A percentile compares a stretch with the other conserved stretches of the same genome.
Evolutionary conservation across 176 grass and related monocot genomes (phyloP).

Genomic region (Avena sativa): DNA sequence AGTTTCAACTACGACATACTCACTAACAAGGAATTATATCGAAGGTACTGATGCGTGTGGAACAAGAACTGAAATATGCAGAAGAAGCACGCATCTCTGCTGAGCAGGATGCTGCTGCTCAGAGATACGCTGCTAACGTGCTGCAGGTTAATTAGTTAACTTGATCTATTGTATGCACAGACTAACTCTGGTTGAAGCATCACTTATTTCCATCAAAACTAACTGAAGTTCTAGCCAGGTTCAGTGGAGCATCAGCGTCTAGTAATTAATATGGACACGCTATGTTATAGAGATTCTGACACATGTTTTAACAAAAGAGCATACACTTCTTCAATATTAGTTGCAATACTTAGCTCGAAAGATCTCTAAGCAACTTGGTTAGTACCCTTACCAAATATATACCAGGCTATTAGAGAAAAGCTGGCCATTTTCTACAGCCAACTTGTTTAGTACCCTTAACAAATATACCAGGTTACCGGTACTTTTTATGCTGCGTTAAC

Average conservation of each 20-base stretch:
- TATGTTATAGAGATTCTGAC: neutral
- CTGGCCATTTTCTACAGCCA: slow-evolving; percentile 8
- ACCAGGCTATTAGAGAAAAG: slow-evolving; percentile 3
- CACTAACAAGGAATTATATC: slow-evolving; percentile 41
- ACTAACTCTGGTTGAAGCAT: slow-evolving; percentile 20
- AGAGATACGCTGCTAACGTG: slow-evolving; percentile 84
- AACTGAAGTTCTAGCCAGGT: slow-evolving; percentile 12
- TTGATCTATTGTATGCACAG: slow-evolving; percentile 30
- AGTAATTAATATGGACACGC: neutral
- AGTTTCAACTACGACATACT: slow-evolving; percentile 19
- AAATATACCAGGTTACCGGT: neutral
- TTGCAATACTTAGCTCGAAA: neutral
- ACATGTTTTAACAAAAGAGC: neutral
- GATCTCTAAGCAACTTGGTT: slow-evolving; percentile 4
- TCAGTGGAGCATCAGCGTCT: slow-evolving; percentile 2
- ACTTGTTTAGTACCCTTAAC: slow-evolving; percentile 15
- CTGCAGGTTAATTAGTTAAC: slow-evolving; percentile 74
- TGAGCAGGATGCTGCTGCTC: slow-evolving; percentile 94
- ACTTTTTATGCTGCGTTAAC: slow-evolving; percentile 3
- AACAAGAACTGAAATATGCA: slow-evolving; percentile 97
- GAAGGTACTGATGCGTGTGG: slow-evolving; percentile 93
- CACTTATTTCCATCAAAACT: slow-evolving; percentile 31
- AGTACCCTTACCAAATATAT: slow-evolving; percentile 6
- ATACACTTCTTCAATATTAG: slow-evolving; percentile 13
- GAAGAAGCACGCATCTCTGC: slow-evolving; percentile 97